Percentiles rank a stretch among this genome's conserved stretches.
phyloP scores from a whole-genome alignment of 768 basidiomycete genomes.

The Boletus barrowsii region DNA sequence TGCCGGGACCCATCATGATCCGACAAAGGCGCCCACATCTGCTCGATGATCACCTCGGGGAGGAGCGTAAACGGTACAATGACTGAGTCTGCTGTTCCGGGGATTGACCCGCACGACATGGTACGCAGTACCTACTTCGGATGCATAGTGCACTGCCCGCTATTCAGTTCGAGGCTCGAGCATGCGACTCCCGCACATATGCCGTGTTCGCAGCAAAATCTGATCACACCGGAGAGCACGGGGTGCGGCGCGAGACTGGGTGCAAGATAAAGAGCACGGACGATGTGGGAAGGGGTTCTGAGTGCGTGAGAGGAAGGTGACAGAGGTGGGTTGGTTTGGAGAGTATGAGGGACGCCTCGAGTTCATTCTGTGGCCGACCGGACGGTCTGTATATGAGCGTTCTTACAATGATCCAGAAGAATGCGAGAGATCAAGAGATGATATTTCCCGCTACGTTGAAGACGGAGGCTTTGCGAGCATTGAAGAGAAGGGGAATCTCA shows the following conservation, averaged over 20 bases:
- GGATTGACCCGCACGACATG: no score
- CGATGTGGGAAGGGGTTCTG: slow-evolving; percentile 75
- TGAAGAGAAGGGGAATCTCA: slow-evolving; percentile 67
- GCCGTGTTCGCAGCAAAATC: no score
- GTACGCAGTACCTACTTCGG: no score
- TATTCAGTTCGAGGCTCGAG: no score
- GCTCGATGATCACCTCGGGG: no score
- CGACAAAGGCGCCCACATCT: no score
- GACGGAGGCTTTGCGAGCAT: slow-evolving; percentile 76
- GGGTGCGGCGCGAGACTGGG: slow-evolving; percentile 61
- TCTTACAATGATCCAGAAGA: neutral
- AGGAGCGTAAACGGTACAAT: no score
- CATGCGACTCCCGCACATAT: no score
- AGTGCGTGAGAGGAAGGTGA: slow-evolving; percentile 62
- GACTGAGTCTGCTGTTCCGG: no score
- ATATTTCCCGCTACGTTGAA: slow-evolving; percentile 82
- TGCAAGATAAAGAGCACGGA: slow-evolving; percentile 67
- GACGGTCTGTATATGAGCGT: neutral
- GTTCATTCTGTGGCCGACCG: slow-evolving; percentile 56
- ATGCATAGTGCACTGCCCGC: no score
- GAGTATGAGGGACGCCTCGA: slow-evolving; percentile 79
- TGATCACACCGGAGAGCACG: slow-evolving; percentile 64
- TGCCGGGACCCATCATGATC: no score
- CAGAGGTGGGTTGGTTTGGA: slow-evolving; percentile 56
- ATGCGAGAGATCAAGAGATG: neutral